Conservation (phyloP, 2,329 filamentous ascomycete genomes). For the Fusarium brachygibbosum region DNA sequence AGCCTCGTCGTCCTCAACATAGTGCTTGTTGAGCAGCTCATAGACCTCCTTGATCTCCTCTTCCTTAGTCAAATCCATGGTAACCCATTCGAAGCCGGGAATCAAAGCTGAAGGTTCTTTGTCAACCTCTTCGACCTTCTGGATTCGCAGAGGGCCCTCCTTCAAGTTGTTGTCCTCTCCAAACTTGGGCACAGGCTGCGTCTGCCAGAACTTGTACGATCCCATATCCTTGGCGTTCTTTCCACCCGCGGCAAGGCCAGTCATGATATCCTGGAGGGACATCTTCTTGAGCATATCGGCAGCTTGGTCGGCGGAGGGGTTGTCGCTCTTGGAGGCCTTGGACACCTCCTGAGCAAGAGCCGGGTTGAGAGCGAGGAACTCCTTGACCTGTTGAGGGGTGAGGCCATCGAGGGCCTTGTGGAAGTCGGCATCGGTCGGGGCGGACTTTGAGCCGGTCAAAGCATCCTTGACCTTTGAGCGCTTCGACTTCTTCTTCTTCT, state of each 20-base stretch:
- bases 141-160: slow-evolving; percentile 87
- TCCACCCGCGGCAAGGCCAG: slow-evolving; percentile 79
- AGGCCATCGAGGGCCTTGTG: slow-evolving; percentile 68
- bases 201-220: slow-evolving; percentile 98
- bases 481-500: slow-evolving; percentile 77
- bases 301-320: slow-evolving; percentile 58
- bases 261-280: slow-evolving; percentile 79
- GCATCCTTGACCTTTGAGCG: slow-evolving; percentile 70
- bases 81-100: slow-evolving; percentile 93
- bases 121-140: slow-evolving; percentile 82
- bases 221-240: slow-evolving; percentile 98
- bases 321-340: slow-evolving; percentile 54
- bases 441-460: slow-evolving; percentile 54
- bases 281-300: slow-evolving; percentile 71
- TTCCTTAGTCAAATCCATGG: slow-evolving; percentile 85
- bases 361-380: slow-evolving; percentile 80
- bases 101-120: slow-evolving; percentile 82
- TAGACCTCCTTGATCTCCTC: slow-evolving; percentile 89
- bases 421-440: slow-evolving; percentile 55
- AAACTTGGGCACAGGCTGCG: slow-evolving; percentile 93
- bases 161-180: slow-evolving; percentile 69
- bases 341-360: slow-evolving; percentile 73
- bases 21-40: slow-evolving; percentile 91
- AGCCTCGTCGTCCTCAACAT: slow-evolving; percentile 96
- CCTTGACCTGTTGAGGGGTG: slow-evolving; percentile 69